Evolutionary conservation across 306 rosid species (phyloP).

Genomic region (Pyrus bretschneideri): DNA sequence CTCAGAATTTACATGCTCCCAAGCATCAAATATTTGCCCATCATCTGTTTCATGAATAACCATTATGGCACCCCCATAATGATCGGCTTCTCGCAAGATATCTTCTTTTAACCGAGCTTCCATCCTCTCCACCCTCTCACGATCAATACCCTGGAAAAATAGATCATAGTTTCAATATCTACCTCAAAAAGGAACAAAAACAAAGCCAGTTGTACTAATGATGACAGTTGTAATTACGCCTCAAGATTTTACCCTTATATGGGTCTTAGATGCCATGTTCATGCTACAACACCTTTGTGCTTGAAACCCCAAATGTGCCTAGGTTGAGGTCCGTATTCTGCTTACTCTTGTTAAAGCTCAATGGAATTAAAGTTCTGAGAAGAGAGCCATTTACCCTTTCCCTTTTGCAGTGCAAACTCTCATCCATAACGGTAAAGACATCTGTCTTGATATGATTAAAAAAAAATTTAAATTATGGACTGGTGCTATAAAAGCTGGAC

Average conservation of each 20-base stretch:
- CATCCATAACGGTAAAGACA: not conserved
- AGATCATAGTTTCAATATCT: slow-evolving; percentile 3
- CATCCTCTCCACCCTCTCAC: slow-evolving; percentile 89
- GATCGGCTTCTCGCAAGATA: slow-evolving; percentile 76
- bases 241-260: not conserved
- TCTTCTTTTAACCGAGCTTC: slow-evolving; percentile 86
- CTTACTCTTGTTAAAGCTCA: too few species aligned
- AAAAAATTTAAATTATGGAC: not conserved
- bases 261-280: not conserved
- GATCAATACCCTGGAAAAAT: slow-evolving; percentile 68
- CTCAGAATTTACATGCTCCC: slow-evolving; percentile 70
- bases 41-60: slow-evolving; percentile 84
- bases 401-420: not conserved
- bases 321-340: not conserved
- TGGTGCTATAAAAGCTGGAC: not conserved
- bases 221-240: not conserved
- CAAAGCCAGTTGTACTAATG: not conserved
- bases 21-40: slow-evolving; percentile 77
- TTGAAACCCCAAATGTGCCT: not conserved
- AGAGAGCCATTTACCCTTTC: too few species aligned
- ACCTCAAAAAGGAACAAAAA: not conserved
- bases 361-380: too few species aligned
- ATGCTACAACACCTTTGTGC: not conserved
- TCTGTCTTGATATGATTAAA: not conserved
- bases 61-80: slow-evolving; percentile 72